A percentile compares a stretch with the other conserved stretches of the same genome.
Evolutionary conservation across 2,329 filamentous ascomycete species (phyloP).

Genomic region (Cercospora brassicicola): DNA sequence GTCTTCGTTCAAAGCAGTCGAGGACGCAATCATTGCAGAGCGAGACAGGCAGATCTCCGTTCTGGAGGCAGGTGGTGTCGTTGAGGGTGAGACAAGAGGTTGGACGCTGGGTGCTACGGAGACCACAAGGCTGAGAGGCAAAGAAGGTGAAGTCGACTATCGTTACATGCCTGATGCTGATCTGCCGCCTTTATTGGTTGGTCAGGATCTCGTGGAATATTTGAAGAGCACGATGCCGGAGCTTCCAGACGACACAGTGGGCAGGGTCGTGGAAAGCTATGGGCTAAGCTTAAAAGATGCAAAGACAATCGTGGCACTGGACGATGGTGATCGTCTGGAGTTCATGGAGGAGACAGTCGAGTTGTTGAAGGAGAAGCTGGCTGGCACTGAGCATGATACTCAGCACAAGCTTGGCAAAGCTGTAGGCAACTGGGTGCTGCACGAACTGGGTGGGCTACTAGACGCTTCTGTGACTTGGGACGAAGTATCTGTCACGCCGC

Average conservation of each 20-base stretch:
- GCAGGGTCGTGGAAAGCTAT: slow-evolving; percentile 60
- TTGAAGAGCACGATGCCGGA: slow-evolving; percentile 65
- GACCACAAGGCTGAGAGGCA: slow-evolving; percentile 79
- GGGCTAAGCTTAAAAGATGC: slow-evolving; percentile 79
- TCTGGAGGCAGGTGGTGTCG: slow-evolving; percentile 69
- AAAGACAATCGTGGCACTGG: slow-evolving; percentile 71
- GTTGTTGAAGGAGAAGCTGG: slow-evolving; percentile 41
- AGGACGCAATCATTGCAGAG: slow-evolving; percentile 91
- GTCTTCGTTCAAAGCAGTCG: slow-evolving; percentile 89
- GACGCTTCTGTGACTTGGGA: slow-evolving; percentile 43
- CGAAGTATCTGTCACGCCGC: slow-evolving; percentile 42
- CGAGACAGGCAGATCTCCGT: slow-evolving; percentile 82
- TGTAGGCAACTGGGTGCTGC: slow-evolving; percentile 61
- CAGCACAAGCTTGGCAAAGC: slow-evolving; percentile 47
- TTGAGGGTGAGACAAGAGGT: slow-evolving; percentile 85
- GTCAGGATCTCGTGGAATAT: slow-evolving; percentile 64
- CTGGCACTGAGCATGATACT: slow-evolving; percentile 22
- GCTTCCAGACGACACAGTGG: slow-evolving; percentile 64
- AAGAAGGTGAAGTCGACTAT: slow-evolving; percentile 97
- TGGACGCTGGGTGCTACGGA: slow-evolving; percentile 85
- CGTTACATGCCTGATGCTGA: slow-evolving; percentile 98
- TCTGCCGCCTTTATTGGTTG: slow-evolving; percentile 75
- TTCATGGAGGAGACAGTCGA: slow-evolving; percentile 73
- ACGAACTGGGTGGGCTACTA: slow-evolving; percentile 54
- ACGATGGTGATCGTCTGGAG: slow-evolving; percentile 75